Percentiles rank a stretch among this genome's conserved stretches.
phyloP scores from a whole-genome alignment of 129 eudicot genomes.

The Lonicera japonica region DNA sequence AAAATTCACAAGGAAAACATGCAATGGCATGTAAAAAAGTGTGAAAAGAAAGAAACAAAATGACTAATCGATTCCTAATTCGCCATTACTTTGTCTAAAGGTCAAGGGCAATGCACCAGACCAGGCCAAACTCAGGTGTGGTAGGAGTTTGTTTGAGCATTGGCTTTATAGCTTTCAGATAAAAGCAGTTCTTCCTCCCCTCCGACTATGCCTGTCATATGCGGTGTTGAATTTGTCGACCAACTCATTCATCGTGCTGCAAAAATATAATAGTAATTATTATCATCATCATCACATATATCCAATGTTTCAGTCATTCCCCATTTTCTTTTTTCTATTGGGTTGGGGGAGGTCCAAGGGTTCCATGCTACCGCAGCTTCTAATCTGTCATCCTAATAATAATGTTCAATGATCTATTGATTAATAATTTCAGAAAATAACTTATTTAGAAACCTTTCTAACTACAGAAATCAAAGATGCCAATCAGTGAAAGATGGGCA shows the following conservation, averaged over 20 bases:
- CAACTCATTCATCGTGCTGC: constrained; percentile 93
- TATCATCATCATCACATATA: background rate
- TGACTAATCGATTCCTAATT: constrained; percentile 5
- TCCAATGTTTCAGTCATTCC: too few species aligned
- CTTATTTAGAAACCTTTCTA: too few species aligned
- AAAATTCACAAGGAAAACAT: background rate
- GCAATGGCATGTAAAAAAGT: background rate
- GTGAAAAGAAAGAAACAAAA: background rate
- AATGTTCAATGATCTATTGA: background rate
- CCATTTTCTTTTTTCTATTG: too few species aligned
- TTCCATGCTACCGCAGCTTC: too few species aligned
- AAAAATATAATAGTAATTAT: background rate
- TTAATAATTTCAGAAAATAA: background rate
- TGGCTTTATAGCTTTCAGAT: constrained; percentile 28
- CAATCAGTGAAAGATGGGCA: too few species aligned
- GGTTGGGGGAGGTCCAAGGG: too few species aligned
- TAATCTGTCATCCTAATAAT: too few species aligned
- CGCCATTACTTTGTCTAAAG: background rate
- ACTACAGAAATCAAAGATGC: too few species aligned
- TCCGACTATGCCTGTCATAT: constrained; percentile 73
- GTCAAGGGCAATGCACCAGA: constrained; percentile 4
- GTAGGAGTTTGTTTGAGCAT: background rate
- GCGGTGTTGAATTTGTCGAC: constrained; percentile 95
- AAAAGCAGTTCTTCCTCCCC: constrained; percentile 93
- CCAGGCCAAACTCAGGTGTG: constrained; percentile 12